phyloP scores from a whole-genome alignment of 2,329 filamentous ascomycete genomes.

The Hortaea werneckii region DNA sequence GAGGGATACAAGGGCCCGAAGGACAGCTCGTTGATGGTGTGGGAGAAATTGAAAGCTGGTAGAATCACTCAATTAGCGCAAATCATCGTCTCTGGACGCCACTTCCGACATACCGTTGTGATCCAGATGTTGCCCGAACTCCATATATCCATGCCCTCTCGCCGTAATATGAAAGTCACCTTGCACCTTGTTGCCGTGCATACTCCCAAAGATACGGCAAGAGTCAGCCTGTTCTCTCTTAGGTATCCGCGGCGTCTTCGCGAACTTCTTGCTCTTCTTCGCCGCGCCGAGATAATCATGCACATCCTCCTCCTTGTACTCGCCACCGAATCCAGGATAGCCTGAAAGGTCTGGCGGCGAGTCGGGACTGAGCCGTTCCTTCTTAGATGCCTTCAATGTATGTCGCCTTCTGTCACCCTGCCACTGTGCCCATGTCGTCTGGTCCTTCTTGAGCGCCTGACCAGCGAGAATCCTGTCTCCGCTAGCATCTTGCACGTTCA shows the following conservation, averaged over 20 bases:
- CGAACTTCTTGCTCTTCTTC: slow-evolving; percentile 51
- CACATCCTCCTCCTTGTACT: slow-evolving; percentile 64
- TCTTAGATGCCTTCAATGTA: slow-evolving; percentile 47
- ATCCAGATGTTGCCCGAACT: slow-evolving; percentile 69
- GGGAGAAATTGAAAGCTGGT: slow-evolving; percentile 89
- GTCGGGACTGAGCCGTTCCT: slow-evolving; percentile 35
- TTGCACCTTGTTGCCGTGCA: slow-evolving; percentile 93
- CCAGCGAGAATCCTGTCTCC: slow-evolving; percentile 85
- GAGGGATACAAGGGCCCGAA: slow-evolving; percentile 96
- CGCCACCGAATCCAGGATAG: slow-evolving; percentile 49
- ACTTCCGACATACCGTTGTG: slow-evolving; percentile 50
- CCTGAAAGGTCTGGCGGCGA: slow-evolving; percentile 11
- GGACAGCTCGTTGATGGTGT: slow-evolving; percentile 89
- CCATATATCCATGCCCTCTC: slow-evolving; percentile 85
- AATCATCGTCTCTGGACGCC: no score
- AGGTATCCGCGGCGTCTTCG: slow-evolving; percentile 61
- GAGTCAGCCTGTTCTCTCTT: slow-evolving; percentile 49
- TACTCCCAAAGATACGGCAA: slow-evolving; percentile 79
- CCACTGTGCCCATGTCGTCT: slow-evolving; percentile 77
- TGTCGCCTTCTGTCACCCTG: slow-evolving; percentile 56
- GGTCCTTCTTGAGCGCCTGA: slow-evolving; percentile 60
- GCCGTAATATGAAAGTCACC: slow-evolving; percentile 98
- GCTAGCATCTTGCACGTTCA: slow-evolving; percentile 93
- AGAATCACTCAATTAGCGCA: not conserved
- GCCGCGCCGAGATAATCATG: slow-evolving; percentile 77